phyloP scores from a whole-genome alignment of 2,329 filamentous ascomycete species.

The Fusarium denticulatum region DNA sequence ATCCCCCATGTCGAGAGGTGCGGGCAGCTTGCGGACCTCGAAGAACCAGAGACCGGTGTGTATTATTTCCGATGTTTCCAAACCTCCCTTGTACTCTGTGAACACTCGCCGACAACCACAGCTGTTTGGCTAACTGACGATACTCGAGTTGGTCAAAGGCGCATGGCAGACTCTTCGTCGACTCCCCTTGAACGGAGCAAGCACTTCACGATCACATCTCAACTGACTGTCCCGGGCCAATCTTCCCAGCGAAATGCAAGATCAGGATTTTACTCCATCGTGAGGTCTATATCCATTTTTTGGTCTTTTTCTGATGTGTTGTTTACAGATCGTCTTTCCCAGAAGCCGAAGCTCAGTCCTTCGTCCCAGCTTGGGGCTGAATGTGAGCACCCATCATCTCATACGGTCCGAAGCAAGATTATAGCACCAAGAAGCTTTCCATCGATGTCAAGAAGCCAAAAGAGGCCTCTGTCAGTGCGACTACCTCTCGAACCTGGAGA shows the following conservation, averaged over 20 bases:
- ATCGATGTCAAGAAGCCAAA: fast-evolving
- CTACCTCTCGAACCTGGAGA: too few relatives aligned
- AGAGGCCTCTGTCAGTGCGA: fast-evolving
- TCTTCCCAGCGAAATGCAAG: fast-evolving
- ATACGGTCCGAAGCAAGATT: fast-evolving
- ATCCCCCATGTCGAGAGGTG: fast-evolving
- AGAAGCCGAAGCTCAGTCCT: fast-evolving
- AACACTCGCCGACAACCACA: too few relatives aligned
- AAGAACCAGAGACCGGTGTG: fast-evolving
- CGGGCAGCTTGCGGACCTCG: neutral
- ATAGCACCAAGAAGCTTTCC: too few relatives aligned
- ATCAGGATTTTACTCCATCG: fast-evolving
- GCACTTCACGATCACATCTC: neutral
- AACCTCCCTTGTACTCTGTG: fast-evolving
- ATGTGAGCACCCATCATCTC: too few relatives aligned
- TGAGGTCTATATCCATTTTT: fast-evolving
- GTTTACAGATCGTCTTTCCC: neutral
- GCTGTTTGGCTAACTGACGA: too few relatives aligned
- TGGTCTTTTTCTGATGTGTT: neutral
- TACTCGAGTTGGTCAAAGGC: neutral
- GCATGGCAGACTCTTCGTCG: fast-evolving
- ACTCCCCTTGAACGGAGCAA: fast-evolving
- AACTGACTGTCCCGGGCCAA: neutral
- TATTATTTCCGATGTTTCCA: fast-evolving
- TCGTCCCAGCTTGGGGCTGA: fast-evolving